Evolutionary conservation across 2,329 filamentous ascomycete genomes (phyloP).

Genomic region (Calycina marina): DNA sequence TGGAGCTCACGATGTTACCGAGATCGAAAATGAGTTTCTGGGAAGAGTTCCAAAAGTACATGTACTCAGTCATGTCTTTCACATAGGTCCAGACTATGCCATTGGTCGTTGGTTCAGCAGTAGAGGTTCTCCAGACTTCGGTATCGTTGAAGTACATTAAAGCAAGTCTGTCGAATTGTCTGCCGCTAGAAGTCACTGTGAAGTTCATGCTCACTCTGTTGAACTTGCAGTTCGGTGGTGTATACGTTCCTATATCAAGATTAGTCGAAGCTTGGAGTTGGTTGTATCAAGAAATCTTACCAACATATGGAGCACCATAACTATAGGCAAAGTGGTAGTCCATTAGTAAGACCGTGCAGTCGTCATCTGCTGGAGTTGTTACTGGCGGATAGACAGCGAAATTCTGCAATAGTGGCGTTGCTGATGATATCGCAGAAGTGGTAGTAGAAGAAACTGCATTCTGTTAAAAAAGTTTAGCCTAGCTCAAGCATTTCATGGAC

Average conservation of each 20-base stretch:
- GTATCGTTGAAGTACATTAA: slow-evolving; percentile 63
- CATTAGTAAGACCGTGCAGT: slow-evolving; percentile 48
- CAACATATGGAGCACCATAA: slow-evolving; percentile 60
- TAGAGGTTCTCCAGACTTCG: slow-evolving; percentile 74
- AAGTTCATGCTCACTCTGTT: slow-evolving; percentile 64
- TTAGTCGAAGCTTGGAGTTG: slow-evolving; percentile 5
- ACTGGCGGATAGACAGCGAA: slow-evolving; percentile 59
- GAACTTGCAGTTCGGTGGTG: slow-evolving; percentile 54
- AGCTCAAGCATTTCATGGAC: too few species aligned
- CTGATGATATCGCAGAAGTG: slow-evolving; percentile 13
- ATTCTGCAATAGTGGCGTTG: slow-evolving; percentile 34
- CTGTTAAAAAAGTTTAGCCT: slow-evolving; percentile 12
- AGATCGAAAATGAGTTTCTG: slow-evolving; percentile 73
- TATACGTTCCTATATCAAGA: slow-evolving; percentile 37
- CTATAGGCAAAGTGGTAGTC: slow-evolving; percentile 56
- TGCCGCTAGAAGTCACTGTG: slow-evolving; percentile 54
- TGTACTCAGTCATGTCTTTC: slow-evolving; percentile 65
- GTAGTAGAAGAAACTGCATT: slow-evolving; percentile 10
- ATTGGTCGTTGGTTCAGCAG: slow-evolving; percentile 56
- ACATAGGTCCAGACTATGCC: slow-evolving; percentile 65
- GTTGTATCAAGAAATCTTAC: slow-evolving; percentile 27
- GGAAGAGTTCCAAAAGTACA: slow-evolving; percentile 49
- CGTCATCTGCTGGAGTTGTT: slow-evolving; percentile 31
- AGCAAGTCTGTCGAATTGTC: slow-evolving; percentile 64
- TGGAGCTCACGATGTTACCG: slow-evolving; percentile 54